Evolutionary conservation across 78 protist genomes (phyloP).

Genomic region (Speleostelium caveatum): DNA sequence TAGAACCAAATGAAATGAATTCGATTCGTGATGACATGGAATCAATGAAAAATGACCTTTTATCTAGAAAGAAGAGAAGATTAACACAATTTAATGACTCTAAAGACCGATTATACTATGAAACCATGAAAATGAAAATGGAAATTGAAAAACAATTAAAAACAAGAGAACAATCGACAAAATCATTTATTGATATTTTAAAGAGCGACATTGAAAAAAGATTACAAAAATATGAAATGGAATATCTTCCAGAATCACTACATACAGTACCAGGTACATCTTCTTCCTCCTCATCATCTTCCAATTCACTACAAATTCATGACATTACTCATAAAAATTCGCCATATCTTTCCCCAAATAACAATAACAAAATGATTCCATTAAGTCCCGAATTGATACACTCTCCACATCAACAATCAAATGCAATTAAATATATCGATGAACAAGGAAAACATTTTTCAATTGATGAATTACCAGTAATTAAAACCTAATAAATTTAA

Average conservation of each 20-base stretch:
- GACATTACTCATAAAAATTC: not conserved
- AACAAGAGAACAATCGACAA: not conserved
- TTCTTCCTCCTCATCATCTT: not conserved
- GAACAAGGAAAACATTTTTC: constrained; percentile 65
- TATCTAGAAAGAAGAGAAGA: constrained; percentile 48
- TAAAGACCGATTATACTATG: not conserved
- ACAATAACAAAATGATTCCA: not conserved
- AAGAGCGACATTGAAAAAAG: constrained; percentile 27
- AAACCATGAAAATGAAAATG: not conserved
- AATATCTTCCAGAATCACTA: not conserved
- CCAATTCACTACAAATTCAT: not conserved
- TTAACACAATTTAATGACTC: constrained; percentile 22
- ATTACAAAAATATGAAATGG: constrained; percentile 3
- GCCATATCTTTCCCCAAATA: not conserved
- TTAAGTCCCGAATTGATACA: constrained; percentile 52
- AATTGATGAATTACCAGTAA: too few relatives aligned
- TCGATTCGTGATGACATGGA: constrained; percentile 39
- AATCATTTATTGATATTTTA: constrained; percentile 18
- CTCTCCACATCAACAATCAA: constrained; percentile 25
- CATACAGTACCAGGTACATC: constrained; percentile 45
- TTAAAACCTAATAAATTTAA: too few relatives aligned
- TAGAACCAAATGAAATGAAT: constrained; percentile 56
- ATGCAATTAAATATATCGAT: constrained; percentile 28
- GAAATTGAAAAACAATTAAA: constrained; percentile 13
- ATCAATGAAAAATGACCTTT: constrained; percentile 51